Evolutionary conservation across 108 stramenopile species (phyloP).

Genomic region (Cyclotella choctawhatcheeana): DNA sequence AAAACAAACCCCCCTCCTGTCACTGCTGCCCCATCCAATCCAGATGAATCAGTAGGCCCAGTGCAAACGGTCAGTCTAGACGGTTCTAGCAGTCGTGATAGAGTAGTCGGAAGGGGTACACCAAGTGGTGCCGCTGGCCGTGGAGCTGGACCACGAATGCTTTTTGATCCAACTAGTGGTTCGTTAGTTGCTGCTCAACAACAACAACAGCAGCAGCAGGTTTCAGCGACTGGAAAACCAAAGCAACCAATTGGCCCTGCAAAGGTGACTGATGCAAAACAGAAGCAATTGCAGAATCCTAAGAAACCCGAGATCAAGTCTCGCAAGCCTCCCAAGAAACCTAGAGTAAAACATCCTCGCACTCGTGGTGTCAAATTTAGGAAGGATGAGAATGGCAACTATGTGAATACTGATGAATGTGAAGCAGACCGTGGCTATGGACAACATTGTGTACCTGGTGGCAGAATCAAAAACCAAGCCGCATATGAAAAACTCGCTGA

Average conservation of each 20-base stretch:
- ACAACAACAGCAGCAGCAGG: slow-evolving; percentile 17
- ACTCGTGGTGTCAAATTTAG: slow-evolving; percentile 82
- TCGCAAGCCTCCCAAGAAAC: slow-evolving; percentile 20
- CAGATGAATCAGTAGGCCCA: too few relatives aligned
- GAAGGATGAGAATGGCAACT: slow-evolving; percentile 72
- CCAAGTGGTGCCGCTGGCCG: slow-evolving; percentile 32
- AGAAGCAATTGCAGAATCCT: slow-evolving; percentile 1
- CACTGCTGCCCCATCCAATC: too few relatives aligned
- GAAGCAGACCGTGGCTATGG: slow-evolving; percentile 88
- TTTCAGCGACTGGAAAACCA: neutral
- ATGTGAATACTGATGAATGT: slow-evolving; percentile 71
- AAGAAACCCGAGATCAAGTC: slow-evolving; percentile 22
- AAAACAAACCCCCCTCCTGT: too few relatives aligned
- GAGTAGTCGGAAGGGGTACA: slow-evolving; percentile 76
- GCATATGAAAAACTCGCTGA: slow-evolving; percentile 59
- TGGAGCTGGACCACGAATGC: slow-evolving; percentile 70
- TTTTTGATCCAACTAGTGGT: slow-evolving; percentile 90
- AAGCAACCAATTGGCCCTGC: slow-evolving; percentile 17
- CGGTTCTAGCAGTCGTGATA: slow-evolving; percentile 75
- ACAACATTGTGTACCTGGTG: slow-evolving; percentile 84
- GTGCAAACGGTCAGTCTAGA: slow-evolving; percentile 74
- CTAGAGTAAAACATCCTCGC: slow-evolving; percentile 53
- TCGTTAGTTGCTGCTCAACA: slow-evolving; percentile 77
- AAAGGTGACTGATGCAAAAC: slow-evolving; percentile 29
- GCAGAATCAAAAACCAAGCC: slow-evolving; percentile 65